Evolutionary conservation across 768 basidiomycete species (phyloP).

Genomic region (Boletus pseudopeckii): DNA sequence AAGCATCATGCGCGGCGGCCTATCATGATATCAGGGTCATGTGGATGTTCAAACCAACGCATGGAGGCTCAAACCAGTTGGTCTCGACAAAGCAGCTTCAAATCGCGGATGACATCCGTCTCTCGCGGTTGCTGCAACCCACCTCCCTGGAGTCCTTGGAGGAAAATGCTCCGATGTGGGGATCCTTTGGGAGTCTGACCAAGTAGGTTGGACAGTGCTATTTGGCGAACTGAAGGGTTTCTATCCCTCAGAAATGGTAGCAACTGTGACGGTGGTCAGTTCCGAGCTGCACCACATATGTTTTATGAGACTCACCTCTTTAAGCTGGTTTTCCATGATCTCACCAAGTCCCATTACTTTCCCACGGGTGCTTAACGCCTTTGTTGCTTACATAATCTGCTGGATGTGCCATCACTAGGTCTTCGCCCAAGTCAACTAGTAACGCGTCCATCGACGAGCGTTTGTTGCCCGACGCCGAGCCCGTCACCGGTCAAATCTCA

Average conservation of each 20-base stretch:
- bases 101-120: conserved; percentile 67
- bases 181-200: conserved; percentile 73
- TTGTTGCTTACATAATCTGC: conserved; percentile 22
- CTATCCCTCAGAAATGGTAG: conserved; percentile 80
- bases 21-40: conserved; percentile 30
- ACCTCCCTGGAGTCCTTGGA: conserved; percentile 54
- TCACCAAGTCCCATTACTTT: conserved; percentile 7
- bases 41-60: conserved; percentile 9
- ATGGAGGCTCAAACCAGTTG: conserved; percentile 58
- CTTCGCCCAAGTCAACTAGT: conserved; percentile 10
- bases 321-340: conserved; percentile 37
- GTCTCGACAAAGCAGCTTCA: conserved; percentile 87
- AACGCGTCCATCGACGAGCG: conserved; percentile 17
- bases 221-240: conserved; percentile 83
- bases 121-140: conserved; percentile 60
- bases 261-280: conserved; percentile 47
- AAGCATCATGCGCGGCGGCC: conserved; percentile 92
- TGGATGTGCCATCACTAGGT: background rate
- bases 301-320: conserved; percentile 33
- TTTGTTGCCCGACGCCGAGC: background rate
- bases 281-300: background rate
- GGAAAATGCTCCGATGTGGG: conserved; percentile 72
- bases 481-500: background rate
- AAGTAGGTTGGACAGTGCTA: conserved; percentile 82
- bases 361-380: conserved; percentile 16